Evolutionary conservation across 352 stramenopile species (phyloP).

Genomic region (Phytophthora fragariaefolia): DNA sequence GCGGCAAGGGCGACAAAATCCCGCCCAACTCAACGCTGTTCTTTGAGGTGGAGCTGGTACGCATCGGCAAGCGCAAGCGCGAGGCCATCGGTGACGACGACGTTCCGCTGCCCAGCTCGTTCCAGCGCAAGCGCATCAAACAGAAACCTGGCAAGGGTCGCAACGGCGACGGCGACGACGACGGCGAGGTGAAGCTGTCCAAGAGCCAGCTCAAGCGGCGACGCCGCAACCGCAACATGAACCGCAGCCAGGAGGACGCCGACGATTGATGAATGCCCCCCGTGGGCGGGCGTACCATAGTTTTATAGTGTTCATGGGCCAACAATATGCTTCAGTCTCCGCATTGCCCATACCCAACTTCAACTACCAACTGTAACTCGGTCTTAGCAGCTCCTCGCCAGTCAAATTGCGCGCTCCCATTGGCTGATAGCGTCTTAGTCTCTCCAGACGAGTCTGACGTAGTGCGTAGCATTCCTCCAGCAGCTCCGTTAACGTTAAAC

Average conservation of each 20-base stretch:
- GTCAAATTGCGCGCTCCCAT: constrained; percentile 35
- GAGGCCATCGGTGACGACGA: constrained; percentile 65
- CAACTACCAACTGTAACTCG: constrained; percentile 16
- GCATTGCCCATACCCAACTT: no score
- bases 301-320: constrained; percentile 26
- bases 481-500: constrained; percentile 11
- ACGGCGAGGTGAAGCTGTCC: constrained; percentile 31
- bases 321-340: no score
- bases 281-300: constrained; percentile 20
- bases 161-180: constrained; percentile 22
- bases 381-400: constrained; percentile 25
- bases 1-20: constrained; percentile 78
- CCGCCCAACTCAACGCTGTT: constrained; percentile 76
- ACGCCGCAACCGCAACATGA: constrained; percentile 53
- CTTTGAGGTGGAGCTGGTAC: constrained; percentile 84
- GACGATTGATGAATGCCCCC: constrained; percentile 16
- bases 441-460: background rate
- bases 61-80: constrained; percentile 77
- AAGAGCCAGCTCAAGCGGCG: constrained; percentile 49
- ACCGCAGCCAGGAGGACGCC: constrained; percentile 16
- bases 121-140: constrained; percentile 75
- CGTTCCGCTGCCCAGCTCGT: constrained; percentile 70
- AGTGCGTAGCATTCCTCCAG: background rate
- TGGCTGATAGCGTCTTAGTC: constrained; percentile 1
- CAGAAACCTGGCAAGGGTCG: constrained; percentile 34